A percentile compares a stretch with the other conserved stretches of the same genome.
Conservation (phyloP, 495 filamentous ascomycete genomes). For the Tuber melanosporum region DNA sequence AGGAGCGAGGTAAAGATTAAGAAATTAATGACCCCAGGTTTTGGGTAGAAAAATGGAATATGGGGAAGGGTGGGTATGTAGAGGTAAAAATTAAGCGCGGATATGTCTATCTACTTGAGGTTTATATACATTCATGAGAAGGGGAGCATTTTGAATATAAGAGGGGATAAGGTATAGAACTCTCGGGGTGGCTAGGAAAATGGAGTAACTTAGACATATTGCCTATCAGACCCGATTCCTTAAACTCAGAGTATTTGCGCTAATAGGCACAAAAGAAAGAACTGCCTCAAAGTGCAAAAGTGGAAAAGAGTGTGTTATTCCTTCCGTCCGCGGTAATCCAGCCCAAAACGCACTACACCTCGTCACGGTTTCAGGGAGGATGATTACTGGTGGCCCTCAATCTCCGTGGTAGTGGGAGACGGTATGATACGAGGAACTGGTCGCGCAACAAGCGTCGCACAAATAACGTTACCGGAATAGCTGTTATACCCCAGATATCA, state of each 20-base stretch:
- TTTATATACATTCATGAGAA: not conserved
- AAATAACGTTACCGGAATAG: not conserved
- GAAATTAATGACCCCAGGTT: not conserved
- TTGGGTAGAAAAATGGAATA: not conserved
- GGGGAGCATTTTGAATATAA: not conserved
- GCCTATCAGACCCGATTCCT: not conserved
- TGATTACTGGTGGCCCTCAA: not conserved
- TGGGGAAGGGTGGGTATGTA: not conserved
- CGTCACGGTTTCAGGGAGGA: not conserved
- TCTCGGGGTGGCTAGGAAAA: too few species aligned
- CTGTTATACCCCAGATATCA: not conserved
- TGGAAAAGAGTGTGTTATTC: not conserved
- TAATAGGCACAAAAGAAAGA: not conserved
- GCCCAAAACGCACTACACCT: not conserved
- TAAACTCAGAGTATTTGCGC: not conserved
- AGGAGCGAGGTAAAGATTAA: not conserved
- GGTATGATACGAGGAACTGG: too few species aligned
- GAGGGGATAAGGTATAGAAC: not conserved
- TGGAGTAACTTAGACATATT: not conserved
- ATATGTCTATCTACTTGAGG: not conserved
- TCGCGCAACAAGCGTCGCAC: not conserved
- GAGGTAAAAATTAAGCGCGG: not conserved
- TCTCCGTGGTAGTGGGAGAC: not conserved
- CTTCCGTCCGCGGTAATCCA: not conserved
- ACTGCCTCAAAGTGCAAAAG: not conserved